These are phyloP conservation scores for Pulveroboletus sp. DNA, from an alignment of 768 basidiomycete species.

Conservation along the genomic window DNA sequence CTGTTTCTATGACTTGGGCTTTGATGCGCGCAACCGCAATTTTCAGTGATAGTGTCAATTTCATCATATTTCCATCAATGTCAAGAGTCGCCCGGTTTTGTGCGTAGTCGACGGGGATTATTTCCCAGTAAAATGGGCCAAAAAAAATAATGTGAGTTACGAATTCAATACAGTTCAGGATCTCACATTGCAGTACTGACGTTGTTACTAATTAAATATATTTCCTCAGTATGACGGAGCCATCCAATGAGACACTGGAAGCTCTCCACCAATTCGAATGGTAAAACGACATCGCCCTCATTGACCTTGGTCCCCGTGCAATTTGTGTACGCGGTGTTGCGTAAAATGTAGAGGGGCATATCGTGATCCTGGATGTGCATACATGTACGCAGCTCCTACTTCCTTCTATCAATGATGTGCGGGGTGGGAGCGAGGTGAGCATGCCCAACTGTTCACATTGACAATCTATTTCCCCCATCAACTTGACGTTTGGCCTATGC, in stretches of 20 bases:
- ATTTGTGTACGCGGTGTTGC: not conserved
- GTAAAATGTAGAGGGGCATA: not conserved
- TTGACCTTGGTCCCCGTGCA: slow-evolving; percentile 16
- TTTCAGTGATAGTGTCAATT: slow-evolving; percentile 6
- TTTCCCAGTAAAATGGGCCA: not conserved
- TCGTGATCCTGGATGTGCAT: slow-evolving; percentile 12
- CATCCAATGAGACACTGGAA: slow-evolving; percentile 4
- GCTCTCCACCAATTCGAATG: slow-evolving; percentile 10
- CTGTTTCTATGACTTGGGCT: slow-evolving; percentile 13
- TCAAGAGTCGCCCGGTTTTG: slow-evolving; percentile 12
- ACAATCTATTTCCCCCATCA: not conserved
- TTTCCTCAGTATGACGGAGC: slow-evolving; percentile 1
- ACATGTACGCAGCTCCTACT: slow-evolving; percentile 2
- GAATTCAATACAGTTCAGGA: too few relatives aligned
- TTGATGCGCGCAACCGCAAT: not conserved
- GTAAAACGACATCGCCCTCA: not conserved
- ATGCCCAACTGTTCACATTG: not conserved
- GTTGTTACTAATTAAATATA: not conserved
- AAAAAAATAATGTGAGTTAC: too few relatives aligned
- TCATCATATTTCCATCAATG: slow-evolving; percentile 10
- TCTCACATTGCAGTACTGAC: too few relatives aligned
- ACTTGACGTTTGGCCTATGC: not conserved
- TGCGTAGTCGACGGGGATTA: slow-evolving; percentile 12
- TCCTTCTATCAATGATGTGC: not conserved
- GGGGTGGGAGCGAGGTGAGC: slow-evolving; percentile 1